A percentile compares a stretch with the other conserved stretches of the same genome.
These are phyloP conservation scores for Dioszegia crocea DNA, from an alignment of 768 basidiomycete genomes.

Conservation along the genomic window DNA sequence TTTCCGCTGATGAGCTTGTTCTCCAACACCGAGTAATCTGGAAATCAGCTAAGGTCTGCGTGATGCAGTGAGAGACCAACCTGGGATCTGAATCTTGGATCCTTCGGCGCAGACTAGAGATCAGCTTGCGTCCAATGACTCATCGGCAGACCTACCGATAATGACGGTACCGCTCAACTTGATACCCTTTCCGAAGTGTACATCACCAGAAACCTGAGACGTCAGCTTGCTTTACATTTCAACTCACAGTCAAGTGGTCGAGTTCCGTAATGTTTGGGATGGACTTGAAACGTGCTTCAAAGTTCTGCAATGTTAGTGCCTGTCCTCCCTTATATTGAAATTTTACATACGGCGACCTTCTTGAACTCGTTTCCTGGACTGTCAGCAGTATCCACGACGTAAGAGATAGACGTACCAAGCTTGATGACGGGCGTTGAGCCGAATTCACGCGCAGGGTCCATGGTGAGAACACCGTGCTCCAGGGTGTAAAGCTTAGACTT, in stretches of 20 bases:
- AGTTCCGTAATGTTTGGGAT: slow-evolving; percentile 86
- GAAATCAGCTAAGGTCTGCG: slow-evolving; percentile 11
- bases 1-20: slow-evolving; percentile 71
- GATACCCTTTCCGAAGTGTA: slow-evolving; percentile 75
- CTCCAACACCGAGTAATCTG: slow-evolving; percentile 12
- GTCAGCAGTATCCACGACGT: not conserved
- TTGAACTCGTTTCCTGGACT: slow-evolving; percentile 65
- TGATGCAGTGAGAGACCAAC: too few relatives aligned
- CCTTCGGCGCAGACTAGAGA: slow-evolving; percentile 61
- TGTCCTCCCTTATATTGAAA: not conserved
- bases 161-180: slow-evolving; percentile 84
- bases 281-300: slow-evolving; percentile 92
- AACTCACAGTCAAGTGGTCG: slow-evolving; percentile 79
- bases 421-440: slow-evolving; percentile 80
- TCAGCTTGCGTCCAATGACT: not conserved
- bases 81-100: slow-evolving; percentile 74
- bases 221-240: not conserved
- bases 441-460: slow-evolving; percentile 53
- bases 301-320: slow-evolving; percentile 55
- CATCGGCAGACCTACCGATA: slow-evolving; percentile 55
- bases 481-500: slow-evolving; percentile 91
- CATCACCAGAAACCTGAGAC: slow-evolving; percentile 62
- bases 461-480: slow-evolving; percentile 77
- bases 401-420: slow-evolving; percentile 61
- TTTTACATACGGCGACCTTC: slow-evolving; percentile 59